Evolutionary conservation across 2,329 filamentous ascomycete species (phyloP), one percentile per base, ranked within the genome.

Genomic region (Xylariaceae sp.): DNA sequence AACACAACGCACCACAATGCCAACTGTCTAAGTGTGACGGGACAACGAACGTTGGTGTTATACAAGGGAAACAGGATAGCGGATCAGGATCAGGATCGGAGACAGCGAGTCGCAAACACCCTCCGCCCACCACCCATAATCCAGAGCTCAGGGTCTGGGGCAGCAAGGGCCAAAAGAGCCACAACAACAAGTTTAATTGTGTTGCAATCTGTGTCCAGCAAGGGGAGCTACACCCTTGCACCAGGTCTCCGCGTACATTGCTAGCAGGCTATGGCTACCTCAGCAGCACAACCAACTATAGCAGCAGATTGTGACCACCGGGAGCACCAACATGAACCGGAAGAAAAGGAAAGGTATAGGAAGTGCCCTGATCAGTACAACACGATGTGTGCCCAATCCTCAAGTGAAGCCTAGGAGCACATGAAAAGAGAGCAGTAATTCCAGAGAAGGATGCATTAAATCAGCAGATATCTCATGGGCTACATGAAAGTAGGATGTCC

Each of bases 21-120:
- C 57, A 61, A 64, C 57, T 64, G 60, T 59, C 62, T 59, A 59
- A 62, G 61, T 66, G 61, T 53, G 66, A 73, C 70, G 48, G 46
- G 75, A 50, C 50, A 55, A 55, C 74, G 72, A 77, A 68, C 71
- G 66, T 69, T 68, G 65, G 65, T 61, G 77, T 80, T 59, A 67
- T 67, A 80, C 77, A 73, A 47, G 45, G 65, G 67, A 32, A 55
- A 53, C 39, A 67, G 60, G 59, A 63, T 63, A 69, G 67, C 69
- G 67, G 69, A 69, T 68, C 64, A 72, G 69, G 64, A 71, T 68
- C 64, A 72, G 69, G 64, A 71, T 73, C 71, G 72, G 72, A 68
- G 73, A 61, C 65, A 67, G 64, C 62, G 61, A 71, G 66, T 62
- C 66, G 72, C 68, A 70, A 59, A 53, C 52, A 57, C 37, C 40